These are phyloP conservation scores for Rhododendron simsii DNA, from an alignment of 148 eudicot species.

Conservation along the genomic window DNA sequence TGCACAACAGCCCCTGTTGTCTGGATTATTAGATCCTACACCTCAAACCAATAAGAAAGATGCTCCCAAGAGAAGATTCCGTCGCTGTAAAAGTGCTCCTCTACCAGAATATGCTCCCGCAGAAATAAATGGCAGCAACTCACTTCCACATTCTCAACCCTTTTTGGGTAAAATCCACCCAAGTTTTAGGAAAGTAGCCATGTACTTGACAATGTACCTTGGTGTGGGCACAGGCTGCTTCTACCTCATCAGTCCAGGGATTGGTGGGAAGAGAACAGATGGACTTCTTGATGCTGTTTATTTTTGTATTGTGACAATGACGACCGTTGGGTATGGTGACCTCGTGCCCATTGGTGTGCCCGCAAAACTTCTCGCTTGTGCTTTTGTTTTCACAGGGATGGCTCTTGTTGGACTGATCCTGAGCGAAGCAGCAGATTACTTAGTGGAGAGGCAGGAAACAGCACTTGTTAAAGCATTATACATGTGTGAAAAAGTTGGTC, in stretches of 20 bases:
- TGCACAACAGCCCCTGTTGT: constrained; percentile 24
- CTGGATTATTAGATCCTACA: constrained; percentile 18
- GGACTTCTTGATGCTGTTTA: constrained; percentile 79
- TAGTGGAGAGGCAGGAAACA: constrained; percentile 77
- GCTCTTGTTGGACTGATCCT: constrained; percentile 57
- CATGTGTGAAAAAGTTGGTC: constrained; percentile 34
- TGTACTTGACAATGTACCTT: constrained; percentile 42
- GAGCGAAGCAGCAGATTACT: constrained; percentile 72
- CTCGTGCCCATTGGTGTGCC: constrained; percentile 50
- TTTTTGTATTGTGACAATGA: constrained; percentile 86
- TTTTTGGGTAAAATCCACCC: constrained; percentile 42
- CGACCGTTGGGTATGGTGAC: constrained; percentile 94
- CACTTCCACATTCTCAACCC: constrained; percentile 27
- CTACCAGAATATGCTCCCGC: constrained; percentile 27
- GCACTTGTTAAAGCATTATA: constrained; percentile 54
- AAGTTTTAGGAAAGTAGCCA: constrained; percentile 40
- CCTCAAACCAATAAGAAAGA: constrained; percentile 10
- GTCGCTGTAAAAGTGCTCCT: constrained; percentile 65
- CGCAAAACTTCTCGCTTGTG: constrained; percentile 80
- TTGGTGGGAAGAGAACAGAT: constrained; percentile 57
- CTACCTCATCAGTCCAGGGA: constrained; percentile 44
- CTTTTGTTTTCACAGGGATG: constrained; percentile 80
- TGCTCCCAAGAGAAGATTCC: constrained; percentile 40
- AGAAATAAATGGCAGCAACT: constrained; percentile 19
- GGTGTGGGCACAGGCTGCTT: constrained; percentile 53